Percentiles rank a stretch among this genome's conserved stretches.
Conservation (phyloP, 768 basidiomycete species). For the Auriscalpium orientale region DNA sequence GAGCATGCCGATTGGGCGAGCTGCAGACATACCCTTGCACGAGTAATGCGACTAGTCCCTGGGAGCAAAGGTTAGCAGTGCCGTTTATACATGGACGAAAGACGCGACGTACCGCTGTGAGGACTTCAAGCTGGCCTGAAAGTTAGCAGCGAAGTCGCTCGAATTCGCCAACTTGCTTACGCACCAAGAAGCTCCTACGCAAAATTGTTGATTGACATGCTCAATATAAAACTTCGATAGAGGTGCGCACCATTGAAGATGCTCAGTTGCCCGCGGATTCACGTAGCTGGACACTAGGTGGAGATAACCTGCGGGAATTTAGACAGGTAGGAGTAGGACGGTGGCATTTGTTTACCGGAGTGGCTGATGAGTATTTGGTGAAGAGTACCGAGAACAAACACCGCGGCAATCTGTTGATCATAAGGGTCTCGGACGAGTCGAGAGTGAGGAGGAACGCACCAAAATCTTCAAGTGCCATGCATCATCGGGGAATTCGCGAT, state of each 20-base stretch:
- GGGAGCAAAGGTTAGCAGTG: conserved; percentile 29
- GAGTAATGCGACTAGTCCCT: background rate
- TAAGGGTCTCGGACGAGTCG: background rate
- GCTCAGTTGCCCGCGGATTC: background rate
- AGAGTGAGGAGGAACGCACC: background rate
- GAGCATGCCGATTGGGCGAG: too few species aligned
- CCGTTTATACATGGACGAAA: conserved; percentile 12
- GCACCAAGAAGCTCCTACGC: too few species aligned
- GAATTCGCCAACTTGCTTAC: too few species aligned
- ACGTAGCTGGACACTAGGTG: conserved; percentile 45
- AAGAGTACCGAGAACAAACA: conserved; percentile 15
- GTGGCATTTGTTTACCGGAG: conserved; percentile 6
- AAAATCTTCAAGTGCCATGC: background rate
- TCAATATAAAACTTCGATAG: too few species aligned
- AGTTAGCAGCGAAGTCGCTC: conserved; percentile 35
- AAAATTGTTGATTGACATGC: too few species aligned
- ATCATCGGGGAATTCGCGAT: background rate
- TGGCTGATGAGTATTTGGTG: conserved; percentile 20
- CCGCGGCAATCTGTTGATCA: conserved; percentile 1
- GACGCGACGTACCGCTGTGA: conserved; percentile 33
- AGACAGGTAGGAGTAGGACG: background rate
- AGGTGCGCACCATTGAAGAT: too few species aligned
- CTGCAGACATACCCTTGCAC: background rate
- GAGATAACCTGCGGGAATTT: background rate
- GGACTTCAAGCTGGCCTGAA: conserved; percentile 28